Percentiles rank a stretch among this genome's conserved stretches.
phyloP scores from a whole-genome alignment of 495 filamentous ascomycete species.

The Aspergillus panamensis region DNA sequence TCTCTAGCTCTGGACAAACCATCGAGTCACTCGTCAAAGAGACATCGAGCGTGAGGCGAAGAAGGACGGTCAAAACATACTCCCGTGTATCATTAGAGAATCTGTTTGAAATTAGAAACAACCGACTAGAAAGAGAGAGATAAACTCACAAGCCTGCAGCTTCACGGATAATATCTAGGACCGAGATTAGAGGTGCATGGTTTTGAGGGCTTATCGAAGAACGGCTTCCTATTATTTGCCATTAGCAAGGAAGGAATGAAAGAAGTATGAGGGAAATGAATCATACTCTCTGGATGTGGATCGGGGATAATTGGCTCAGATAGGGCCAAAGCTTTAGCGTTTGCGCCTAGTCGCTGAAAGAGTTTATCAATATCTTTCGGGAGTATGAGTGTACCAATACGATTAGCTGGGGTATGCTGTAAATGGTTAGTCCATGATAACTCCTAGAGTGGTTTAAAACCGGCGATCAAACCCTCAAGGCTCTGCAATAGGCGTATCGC shows the following conservation, averaged over 20 bases:
- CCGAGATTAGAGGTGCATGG: slow-evolving; percentile 26
- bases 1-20: slow-evolving; percentile 44
- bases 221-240: slow-evolving; percentile 9
- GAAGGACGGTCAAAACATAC: slow-evolving; percentile 40
- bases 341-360: slow-evolving; percentile 35
- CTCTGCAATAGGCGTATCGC: slow-evolving; percentile 59
- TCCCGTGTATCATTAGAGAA: slow-evolving; percentile 34
- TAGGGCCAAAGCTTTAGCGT: slow-evolving; percentile 27
- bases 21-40: slow-evolving; percentile 42
- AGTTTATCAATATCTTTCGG: slow-evolving; percentile 33
- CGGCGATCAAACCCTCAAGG: slow-evolving; percentile 40
- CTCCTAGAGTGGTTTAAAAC: background rate
- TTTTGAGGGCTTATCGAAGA: slow-evolving; percentile 11
- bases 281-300: slow-evolving; percentile 23
- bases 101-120: slow-evolving; percentile 21
- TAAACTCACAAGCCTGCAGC: slow-evolving; percentile 29
- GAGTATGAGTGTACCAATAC: slow-evolving; percentile 28
- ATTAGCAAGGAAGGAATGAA: background rate
- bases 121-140: background rate
- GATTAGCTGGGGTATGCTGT: slow-evolving; percentile 23
- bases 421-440: background rate
- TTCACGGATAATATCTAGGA: slow-evolving; percentile 34
- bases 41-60: slow-evolving; percentile 60
- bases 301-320: slow-evolving; percentile 28
- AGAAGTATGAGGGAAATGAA: background rate